These are phyloP conservation scores for Aphanomyces stellatus DNA, from an alignment of 352 stramenopile genomes.

Conservation along the genomic window DNA sequence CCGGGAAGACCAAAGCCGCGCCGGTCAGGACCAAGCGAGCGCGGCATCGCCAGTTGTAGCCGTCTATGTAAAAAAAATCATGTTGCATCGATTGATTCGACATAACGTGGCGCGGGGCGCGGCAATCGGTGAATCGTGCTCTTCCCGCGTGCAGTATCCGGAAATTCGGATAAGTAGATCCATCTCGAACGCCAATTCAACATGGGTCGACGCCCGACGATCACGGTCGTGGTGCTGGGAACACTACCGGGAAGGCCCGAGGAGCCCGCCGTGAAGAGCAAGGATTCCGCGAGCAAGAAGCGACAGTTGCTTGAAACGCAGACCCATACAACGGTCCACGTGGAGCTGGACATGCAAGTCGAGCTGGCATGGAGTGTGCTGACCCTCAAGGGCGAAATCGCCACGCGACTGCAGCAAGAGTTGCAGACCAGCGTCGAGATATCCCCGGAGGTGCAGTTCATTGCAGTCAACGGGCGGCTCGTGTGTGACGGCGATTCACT, in stretches of 20 bases:
- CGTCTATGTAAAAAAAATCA: too few relatives aligned
- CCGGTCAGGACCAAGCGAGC: too few relatives aligned
- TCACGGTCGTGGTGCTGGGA: conserved; percentile 9
- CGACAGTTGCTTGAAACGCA: not conserved
- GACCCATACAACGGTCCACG: not conserved
- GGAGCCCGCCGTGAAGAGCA: not conserved
- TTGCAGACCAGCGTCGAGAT: not conserved
- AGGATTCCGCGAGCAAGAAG: conserved; percentile 6
- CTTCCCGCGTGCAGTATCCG: too few relatives aligned
- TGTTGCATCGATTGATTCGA: too few relatives aligned
- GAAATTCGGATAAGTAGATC: too few relatives aligned
- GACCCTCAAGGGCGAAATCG: conserved; percentile 10
- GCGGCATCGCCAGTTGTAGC: too few relatives aligned
- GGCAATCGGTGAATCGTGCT: too few relatives aligned
- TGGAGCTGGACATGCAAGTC: not conserved
- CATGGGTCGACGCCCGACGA: not conserved
- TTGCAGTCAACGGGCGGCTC: not conserved
- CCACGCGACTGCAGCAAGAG: not conserved
- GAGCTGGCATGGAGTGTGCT: conserved; percentile 1
- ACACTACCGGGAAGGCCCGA: not conserved
- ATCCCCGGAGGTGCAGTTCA: not conserved
- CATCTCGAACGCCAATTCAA: too few relatives aligned
- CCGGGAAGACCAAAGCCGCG: too few relatives aligned
- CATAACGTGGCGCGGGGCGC: too few relatives aligned
- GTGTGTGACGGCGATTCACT: conserved; percentile 8